Evolutionary conservation across 2,329 filamentous ascomycete species (phyloP).

Genomic region (Polytolypa hystricis): DNA sequence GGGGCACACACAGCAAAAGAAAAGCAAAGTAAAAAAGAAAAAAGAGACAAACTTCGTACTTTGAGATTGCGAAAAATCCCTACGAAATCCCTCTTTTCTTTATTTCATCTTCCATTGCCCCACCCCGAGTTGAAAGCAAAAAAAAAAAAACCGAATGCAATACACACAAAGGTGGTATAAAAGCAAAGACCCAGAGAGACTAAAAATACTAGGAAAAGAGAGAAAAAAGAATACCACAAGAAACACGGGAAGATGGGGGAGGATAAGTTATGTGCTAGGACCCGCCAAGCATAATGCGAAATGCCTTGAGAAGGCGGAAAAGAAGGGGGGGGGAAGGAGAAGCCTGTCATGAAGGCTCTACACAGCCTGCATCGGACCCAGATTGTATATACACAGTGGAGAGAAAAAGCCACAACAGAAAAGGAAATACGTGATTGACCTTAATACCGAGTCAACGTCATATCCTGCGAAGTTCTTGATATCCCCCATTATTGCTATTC

Average conservation of each 20-base stretch:
- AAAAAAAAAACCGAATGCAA: slow-evolving; percentile 1
- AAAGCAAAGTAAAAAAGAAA: too few species aligned
- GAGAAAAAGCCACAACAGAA: not conserved
- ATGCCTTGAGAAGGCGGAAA: not conserved
- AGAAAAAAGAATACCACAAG: too few species aligned
- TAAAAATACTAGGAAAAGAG: too few species aligned
- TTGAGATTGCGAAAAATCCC: too few species aligned
- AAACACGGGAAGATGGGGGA: not conserved
- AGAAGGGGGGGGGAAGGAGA: not conserved
- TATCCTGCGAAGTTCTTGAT: slow-evolving; percentile 9
- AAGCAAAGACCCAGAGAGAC: too few species aligned
- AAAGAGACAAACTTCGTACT: too few species aligned
- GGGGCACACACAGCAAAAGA: too few species aligned
- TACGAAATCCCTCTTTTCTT: too few species aligned
- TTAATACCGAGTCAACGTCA: not conserved
- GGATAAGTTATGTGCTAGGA: slow-evolving; percentile 2
- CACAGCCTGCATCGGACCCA: too few species aligned
- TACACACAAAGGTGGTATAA: too few species aligned
- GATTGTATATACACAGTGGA: too few species aligned
- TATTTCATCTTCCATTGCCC: not conserved
- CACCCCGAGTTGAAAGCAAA: not conserved
- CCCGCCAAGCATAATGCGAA: slow-evolving; percentile 9
- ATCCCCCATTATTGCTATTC: slow-evolving; percentile 28
- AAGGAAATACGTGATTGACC: not conserved
- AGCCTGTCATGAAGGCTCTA: not conserved